A percentile compares a stretch with the other conserved stretches of the same genome.
These are phyloP conservation scores for Euphorbia corollata DNA, from an alignment of 441 rosid species.

Conservation along the genomic window DNA sequence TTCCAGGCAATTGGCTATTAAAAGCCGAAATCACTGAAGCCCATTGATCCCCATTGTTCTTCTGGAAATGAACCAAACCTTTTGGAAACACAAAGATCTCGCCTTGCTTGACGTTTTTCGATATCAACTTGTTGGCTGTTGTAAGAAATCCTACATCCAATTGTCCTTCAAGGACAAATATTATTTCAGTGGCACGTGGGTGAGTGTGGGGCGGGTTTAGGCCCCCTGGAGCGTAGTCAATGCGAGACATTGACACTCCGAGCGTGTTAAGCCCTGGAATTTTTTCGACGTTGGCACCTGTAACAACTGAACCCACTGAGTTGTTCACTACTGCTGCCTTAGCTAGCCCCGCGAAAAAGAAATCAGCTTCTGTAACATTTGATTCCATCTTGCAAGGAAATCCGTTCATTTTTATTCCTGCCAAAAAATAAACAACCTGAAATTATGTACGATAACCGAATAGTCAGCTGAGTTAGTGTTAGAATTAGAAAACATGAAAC, in stretches of 20 bases:
- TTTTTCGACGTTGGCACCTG: slow-evolving; percentile 62
- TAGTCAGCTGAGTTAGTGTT: too few species aligned
- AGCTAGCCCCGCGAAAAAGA: slow-evolving; percentile 58
- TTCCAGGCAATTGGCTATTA: slow-evolving; percentile 78
- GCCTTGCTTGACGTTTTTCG: slow-evolving; percentile 57
- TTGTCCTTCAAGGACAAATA: slow-evolving; percentile 68
- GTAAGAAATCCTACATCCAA: slow-evolving; percentile 81
- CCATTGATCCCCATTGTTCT: slow-evolving; percentile 47
- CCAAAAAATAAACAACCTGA: background rate
- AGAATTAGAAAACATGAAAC: slow-evolving; percentile 22
- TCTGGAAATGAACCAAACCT: slow-evolving; percentile 73
- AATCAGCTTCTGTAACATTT: slow-evolving; percentile 54
- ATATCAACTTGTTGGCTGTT: slow-evolving; percentile 49
- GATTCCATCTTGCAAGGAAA: slow-evolving; percentile 63
- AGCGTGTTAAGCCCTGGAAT: slow-evolving; percentile 87
- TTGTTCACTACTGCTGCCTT: slow-evolving; percentile 45
- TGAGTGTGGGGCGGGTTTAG: slow-evolving; percentile 89
- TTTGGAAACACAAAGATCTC: slow-evolving; percentile 71
- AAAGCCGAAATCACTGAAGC: slow-evolving; percentile 60
- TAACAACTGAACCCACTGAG: slow-evolving; percentile 60
- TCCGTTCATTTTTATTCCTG: slow-evolving; percentile 60
- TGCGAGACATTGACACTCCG: slow-evolving; percentile 66
- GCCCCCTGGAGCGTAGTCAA: slow-evolving; percentile 62
- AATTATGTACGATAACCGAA: too few species aligned
- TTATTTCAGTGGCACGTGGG: slow-evolving; percentile 79